Conservation (phyloP, 1,284 basidiomycete genomes). For the Rhodotorula sp. region DNA sequence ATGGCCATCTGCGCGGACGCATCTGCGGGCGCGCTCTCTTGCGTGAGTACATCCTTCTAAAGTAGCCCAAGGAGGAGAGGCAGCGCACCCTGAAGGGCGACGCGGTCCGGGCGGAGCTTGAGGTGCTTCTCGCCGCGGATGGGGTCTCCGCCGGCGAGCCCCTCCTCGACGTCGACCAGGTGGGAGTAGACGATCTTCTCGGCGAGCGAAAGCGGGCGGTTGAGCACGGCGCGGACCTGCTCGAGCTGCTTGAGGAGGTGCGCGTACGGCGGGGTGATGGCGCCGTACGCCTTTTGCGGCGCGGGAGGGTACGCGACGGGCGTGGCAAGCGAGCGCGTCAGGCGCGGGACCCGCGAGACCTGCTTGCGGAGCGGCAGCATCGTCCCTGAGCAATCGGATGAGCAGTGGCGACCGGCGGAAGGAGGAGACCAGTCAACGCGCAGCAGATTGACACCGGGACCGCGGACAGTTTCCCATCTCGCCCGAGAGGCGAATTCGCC, state of each 20-base stretch:
- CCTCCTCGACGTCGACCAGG: constrained; percentile 72
- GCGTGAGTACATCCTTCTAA: neutral
- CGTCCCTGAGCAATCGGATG: neutral
- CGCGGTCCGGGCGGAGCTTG: constrained; percentile 85
- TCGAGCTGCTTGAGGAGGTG: constrained; percentile 71
- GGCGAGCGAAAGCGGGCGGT: constrained; percentile 79
- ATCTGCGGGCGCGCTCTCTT: constrained; percentile 56
- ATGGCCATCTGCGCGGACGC: constrained; percentile 95
- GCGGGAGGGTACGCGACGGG: constrained; percentile 20
- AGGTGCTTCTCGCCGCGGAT: constrained; percentile 87
- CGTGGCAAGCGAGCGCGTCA: constrained; percentile 35
- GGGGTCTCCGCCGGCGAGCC: constrained; percentile 63
- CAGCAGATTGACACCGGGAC: neutral
- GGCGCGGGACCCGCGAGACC: constrained; percentile 4
- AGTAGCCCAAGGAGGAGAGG: too few species aligned
- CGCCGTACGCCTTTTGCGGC: constrained; percentile 35
- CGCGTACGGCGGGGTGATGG: constrained; percentile 71
- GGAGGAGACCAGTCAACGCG: neutral
- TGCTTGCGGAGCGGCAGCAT: constrained; percentile 11
- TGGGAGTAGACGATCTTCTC: constrained; percentile 99
- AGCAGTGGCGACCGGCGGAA: neutral
- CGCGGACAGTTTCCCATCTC: neutral
- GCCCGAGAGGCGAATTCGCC: too few species aligned
- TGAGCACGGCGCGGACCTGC: constrained; percentile 69
- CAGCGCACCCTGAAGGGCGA: constrained; percentile 80